Percentiles rank a stretch among this genome's conserved stretches.
phyloP scores from a whole-genome alignment of 345 rosid species.

The Hibiscus tridactylites region DNA sequence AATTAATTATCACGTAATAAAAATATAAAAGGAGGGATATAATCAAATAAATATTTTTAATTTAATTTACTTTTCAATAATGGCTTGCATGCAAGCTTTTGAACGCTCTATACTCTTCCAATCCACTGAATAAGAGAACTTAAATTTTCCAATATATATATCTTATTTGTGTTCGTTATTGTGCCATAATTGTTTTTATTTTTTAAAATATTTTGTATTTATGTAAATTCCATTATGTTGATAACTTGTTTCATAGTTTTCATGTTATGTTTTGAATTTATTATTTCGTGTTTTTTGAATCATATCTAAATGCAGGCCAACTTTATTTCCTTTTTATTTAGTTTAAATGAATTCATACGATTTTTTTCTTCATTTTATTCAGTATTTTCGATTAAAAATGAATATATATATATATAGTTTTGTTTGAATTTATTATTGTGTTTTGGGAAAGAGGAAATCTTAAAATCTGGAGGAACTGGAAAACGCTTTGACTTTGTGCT shows the following conservation, averaged over 20 bases:
- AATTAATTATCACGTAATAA: neutral
- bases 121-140: neutral
- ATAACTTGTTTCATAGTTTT: too few species aligned
- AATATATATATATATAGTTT: neutral
- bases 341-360: too few species aligned
- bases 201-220: too few species aligned
- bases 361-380: too few species aligned
- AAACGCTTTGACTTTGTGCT: constrained; percentile 6
- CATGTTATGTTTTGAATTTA: too few species aligned
- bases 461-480: neutral
- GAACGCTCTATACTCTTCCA: neutral
- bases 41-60: neutral
- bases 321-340: too few species aligned
- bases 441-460: neutral
- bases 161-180: too few species aligned
- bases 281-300: too few species aligned
- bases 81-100: constrained; percentile 6
- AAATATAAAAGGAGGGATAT: neutral
- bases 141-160: neutral
- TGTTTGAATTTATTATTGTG: neutral
- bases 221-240: too few species aligned
- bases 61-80: neutral
- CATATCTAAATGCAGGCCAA: too few species aligned
- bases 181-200: too few species aligned
- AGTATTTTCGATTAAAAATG: neutral